Base-by-base conservation (phyloP, 2,329 filamentous ascomycete genomes). In the Lachnellula subtilissima region DNA sequence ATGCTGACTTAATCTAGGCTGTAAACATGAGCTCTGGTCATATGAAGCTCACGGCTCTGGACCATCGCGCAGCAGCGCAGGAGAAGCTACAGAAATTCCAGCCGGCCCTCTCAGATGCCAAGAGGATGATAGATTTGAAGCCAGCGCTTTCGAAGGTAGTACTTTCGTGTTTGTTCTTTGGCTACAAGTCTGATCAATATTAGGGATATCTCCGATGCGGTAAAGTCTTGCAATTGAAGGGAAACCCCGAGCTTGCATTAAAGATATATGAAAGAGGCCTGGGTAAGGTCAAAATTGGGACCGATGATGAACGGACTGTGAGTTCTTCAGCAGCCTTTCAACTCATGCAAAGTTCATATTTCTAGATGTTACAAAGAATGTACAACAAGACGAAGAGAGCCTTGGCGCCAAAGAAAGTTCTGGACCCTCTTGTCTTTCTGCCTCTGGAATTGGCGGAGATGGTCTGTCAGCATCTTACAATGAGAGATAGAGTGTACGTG, bases 151-250 rank as follows among this genome's bases (percentile, higher is more conserved):
- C 69, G 15, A 70, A 69, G 56, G 69, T 67, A 54, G 48, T 53
- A 19, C 23, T 32, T 39, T 8, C n/a, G 32, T 22, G 22, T 28
- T 28, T 37, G 2, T 9, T 5, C 25, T 42, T 4, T 25, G 23
- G 43, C 19, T 48, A 22, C 19, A 3, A 5, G 37, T 39, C 36
- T 57, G n/a, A 51, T 7, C 45, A 46, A 5, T 17, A 4, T 17
- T 25, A 71, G 68, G 69, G 69, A 19, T 71, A 71, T 55, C 63
- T 71, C 43, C 57, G 69, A 54, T 68, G 65, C 54, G 69, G 65
- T 5, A 70, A 71, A 53, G 42, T 69, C 6, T 57, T 71, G 43
- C 65, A 67, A 37, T 54, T 70, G 7, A 67, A 64, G 54, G 59
- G 60, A 12, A 58, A 70, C 42, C 54, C 60, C 40, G 50, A 62